Percentiles rank a stretch among this genome's conserved stretches.
Evolutionary conservation across 2,329 filamentous ascomycete species (phyloP).

Genomic region (Fusarium globosum): DNA sequence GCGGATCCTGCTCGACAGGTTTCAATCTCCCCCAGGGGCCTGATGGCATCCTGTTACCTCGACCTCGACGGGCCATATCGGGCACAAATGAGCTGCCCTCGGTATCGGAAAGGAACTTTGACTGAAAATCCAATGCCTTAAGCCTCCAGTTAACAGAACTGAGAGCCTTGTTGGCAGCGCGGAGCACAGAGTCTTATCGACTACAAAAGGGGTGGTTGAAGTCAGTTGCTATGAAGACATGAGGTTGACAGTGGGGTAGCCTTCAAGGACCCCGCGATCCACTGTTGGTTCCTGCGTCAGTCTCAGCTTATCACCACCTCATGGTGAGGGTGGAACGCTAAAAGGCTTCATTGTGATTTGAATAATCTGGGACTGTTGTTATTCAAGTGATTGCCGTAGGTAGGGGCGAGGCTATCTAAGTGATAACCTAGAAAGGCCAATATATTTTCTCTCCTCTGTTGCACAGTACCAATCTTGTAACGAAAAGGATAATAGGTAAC

Average conservation of each 20-base stretch:
- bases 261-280: conserved; percentile 26
- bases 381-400: neutral
- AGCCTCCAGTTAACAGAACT: neutral
- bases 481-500: neutral
- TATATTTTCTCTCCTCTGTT: neutral
- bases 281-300: conserved; percentile 31
- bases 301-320: neutral
- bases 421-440: neutral
- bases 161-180: neutral
- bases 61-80: conserved; percentile 47
- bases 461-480: neutral
- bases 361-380: neutral
- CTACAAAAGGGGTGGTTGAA: conserved; percentile 8
- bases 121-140: too few species aligned
- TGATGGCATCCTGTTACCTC: conserved; percentile 53
- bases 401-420: too few species aligned
- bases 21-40: conserved; percentile 78
- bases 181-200: neutral
- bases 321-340: neutral
- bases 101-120: neutral
- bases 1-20: conserved; percentile 77
- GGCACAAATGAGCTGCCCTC: neutral
- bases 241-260: conserved; percentile 31
- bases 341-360: neutral
- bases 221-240: conserved; percentile 17